Evolutionary conservation across 2,329 filamentous ascomycete genomes (phyloP).

Genomic region (Aspergillus sp.): DNA sequence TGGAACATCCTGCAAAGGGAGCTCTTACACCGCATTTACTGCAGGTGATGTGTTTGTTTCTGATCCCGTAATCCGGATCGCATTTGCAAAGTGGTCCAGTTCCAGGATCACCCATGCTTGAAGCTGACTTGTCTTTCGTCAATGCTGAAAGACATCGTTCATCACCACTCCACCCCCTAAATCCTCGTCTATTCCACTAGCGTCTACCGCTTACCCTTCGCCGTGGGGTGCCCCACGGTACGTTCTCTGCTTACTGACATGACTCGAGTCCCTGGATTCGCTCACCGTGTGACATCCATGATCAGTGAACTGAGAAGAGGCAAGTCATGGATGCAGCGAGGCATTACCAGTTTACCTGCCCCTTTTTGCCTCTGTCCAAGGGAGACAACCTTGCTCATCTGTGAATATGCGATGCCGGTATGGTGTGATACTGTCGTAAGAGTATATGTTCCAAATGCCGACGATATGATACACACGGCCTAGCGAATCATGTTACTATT

Average conservation of each 20-base stretch:
- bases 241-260: neutral
- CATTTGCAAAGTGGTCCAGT: neutral
- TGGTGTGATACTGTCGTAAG: neutral
- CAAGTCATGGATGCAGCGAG: neutral
- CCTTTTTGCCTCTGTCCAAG: no score
- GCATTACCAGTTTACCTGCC: neutral
- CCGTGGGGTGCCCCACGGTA: neutral
- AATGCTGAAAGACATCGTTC: neutral
- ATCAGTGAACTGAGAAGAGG: neutral
- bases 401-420: no score
- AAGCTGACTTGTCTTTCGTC: neutral
- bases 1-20: neutral
- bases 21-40: neutral
- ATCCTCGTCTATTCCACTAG: neutral
- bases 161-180: neutral
- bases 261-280: neutral
- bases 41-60: slow-evolving; percentile 2
- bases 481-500: neutral
- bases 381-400: neutral
- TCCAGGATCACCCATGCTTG: neutral
- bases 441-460: neutral
- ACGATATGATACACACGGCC: neutral
- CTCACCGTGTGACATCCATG: neutral
- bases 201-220: neutral
- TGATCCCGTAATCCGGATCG: neutral